Percentiles rank a stretch among this genome's conserved stretches.
These are phyloP conservation scores for Rhododendron henanense DNA, from an alignment of 148 eudicot species.

Conservation along the genomic window DNA sequence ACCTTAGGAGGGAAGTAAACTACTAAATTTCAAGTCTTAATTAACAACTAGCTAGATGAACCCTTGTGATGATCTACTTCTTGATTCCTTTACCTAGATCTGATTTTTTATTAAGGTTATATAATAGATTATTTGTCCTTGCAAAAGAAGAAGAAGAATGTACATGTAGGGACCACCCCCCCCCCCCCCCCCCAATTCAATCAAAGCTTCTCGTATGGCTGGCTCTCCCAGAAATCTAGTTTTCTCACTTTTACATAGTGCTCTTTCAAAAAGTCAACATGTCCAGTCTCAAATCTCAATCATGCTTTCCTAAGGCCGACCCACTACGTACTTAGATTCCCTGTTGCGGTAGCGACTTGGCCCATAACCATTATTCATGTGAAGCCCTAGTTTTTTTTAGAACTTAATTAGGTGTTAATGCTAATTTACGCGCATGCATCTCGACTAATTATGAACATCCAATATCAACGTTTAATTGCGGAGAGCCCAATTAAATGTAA, in stretches of 20 bases:
- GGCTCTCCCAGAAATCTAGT: background rate
- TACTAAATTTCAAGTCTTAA: no score
- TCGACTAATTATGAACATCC: no score
- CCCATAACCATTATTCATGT: background rate
- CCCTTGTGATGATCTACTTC: background rate
- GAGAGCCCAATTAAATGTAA: no score
- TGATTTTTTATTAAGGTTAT: background rate
- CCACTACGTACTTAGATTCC: background rate
- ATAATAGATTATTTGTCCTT: no score
- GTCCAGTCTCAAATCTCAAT: background rate
- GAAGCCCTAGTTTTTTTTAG: background rate
- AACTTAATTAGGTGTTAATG: no score
- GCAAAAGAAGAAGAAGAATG: background rate
- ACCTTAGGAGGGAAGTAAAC: no score
- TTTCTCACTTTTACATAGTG: slow-evolving; percentile 3
- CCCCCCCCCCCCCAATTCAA: background rate
- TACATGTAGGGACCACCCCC: background rate
- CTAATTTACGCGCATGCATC: no score
- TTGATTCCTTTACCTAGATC: background rate
- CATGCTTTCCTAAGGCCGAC: background rate
- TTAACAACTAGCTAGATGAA: no score
- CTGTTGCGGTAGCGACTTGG: background rate
- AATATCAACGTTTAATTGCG: no score
- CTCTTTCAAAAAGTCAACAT: background rate
- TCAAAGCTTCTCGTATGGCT: background rate